Base-by-base conservation (phyloP, 2,329 filamentous ascomycete species). In the Xylaria sp. region DNA sequence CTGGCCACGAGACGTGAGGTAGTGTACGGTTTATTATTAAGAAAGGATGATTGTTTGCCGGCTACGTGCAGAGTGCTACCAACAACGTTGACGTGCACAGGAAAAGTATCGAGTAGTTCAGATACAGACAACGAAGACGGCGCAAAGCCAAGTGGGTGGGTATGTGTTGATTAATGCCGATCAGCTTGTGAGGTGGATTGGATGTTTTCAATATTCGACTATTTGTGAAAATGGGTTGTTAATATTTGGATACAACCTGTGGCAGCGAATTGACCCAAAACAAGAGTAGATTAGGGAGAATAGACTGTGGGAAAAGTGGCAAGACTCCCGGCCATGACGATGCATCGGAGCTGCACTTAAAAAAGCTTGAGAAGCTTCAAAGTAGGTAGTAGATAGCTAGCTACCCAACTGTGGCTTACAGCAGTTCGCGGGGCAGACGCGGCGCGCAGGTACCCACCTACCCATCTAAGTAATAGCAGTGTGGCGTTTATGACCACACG, bases 341-440 rank as follows among this genome's bases (percentile, higher is more conserved):
- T 62, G 19, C 14, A 36, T 63, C 27, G 45, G 60, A 14, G 39
- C 39, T 42, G 39, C 39, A 42, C 11, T 11, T 42, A 42, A 14
- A 2, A 4, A 14, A 17, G 14, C 39, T 42, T 42, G 39, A 14
- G 39, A 42, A 42, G 39, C 39, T 42, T 42, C 39, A 42, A 42
- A 42, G 2, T 48, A 11, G 4, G 4, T 27, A 27, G 42, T 47
- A n/a, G 27, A 42, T 34, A 51, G 30, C 30, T 53, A 17, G 34
- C 34, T 51, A 45, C 14, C 27, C 54, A 19, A 36, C 11, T 70
- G 69, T 74, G 72, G 71, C 71, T 74, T 60, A 36, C 34, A 67
- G 67, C 27, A 45, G 60, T 65, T 69, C 66, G 71, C 71, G 70
- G 73, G 73, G 71, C 72, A 74, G 36, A 42, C 39, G 39, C 39